These are phyloP conservation scores for Phoma sp. DNA, from an alignment of 2,329 filamentous ascomycete genomes.

Conservation along the genomic window DNA sequence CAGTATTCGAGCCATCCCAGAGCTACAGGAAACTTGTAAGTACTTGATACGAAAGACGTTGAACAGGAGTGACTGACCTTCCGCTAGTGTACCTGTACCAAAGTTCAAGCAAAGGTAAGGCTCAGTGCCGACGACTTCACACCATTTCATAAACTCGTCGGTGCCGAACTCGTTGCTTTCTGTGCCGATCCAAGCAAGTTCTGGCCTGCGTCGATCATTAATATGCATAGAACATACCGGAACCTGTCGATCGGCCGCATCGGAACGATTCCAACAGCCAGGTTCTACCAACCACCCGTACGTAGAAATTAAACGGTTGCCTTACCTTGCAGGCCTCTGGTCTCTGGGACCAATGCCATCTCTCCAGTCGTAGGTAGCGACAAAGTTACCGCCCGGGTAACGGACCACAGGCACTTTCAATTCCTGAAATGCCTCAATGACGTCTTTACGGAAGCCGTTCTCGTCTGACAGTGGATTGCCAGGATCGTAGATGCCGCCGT, in stretches of 20 bases:
- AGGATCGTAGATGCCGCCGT: slow-evolving; percentile 84
- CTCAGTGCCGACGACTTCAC: slow-evolving; percentile 73
- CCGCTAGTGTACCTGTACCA: slow-evolving; percentile 69
- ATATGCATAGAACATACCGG: slow-evolving; percentile 2
- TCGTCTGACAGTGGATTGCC: slow-evolving; percentile 74
- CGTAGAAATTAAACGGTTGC: not conserved
- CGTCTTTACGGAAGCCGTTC: slow-evolving; percentile 74
- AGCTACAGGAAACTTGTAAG: slow-evolving; percentile 50
- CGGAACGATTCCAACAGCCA: not conserved
- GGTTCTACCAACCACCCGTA: not conserved
- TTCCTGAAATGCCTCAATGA: slow-evolving; percentile 74
- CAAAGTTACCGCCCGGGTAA: slow-evolving; percentile 85
- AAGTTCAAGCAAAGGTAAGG: slow-evolving; percentile 83
- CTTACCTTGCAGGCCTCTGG: slow-evolving; percentile 64
- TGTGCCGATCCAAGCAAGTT: slow-evolving; percentile 78
- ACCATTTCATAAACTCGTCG: slow-evolving; percentile 87
- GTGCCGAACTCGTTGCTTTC: slow-evolving; percentile 84
- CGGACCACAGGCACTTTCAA: slow-evolving; percentile 77
- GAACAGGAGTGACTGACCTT: slow-evolving; percentile 50
- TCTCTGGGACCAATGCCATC: slow-evolving; percentile 80
- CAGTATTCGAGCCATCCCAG: slow-evolving; percentile 87
- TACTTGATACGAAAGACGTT: slow-evolving; percentile 16
- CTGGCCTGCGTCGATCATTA: slow-evolving; percentile 58
- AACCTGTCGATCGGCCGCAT: not conserved
- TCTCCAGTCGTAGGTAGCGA: slow-evolving; percentile 84